Evolutionary conservation across 78 protist genomes (phyloP).

Genomic region (Dictyostelium brefeldianum): DNA sequence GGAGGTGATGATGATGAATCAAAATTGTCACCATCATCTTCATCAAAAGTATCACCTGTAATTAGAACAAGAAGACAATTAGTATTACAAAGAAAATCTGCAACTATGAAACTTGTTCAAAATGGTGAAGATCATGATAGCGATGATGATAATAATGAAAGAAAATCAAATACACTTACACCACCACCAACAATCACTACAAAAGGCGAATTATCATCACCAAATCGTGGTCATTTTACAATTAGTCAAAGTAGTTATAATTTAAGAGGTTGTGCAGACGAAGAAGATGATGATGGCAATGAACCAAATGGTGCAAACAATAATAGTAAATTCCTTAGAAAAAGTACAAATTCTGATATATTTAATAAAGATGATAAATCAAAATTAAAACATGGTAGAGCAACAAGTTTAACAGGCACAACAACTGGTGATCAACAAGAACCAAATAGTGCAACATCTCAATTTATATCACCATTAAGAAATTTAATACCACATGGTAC

Average conservation of each 20-base stretch:
- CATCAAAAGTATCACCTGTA: not conserved
- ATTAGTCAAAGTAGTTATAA: not conserved
- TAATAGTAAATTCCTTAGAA: not conserved
- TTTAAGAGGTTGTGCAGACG: not conserved
- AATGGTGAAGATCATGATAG: not conserved
- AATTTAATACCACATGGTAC: no score
- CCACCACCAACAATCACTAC: no score
- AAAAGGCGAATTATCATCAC: not conserved
- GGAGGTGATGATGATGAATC: no score
- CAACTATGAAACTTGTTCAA: not conserved
- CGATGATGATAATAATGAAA: not conserved
- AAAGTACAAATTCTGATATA: not conserved
- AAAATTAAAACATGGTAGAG: not conserved
- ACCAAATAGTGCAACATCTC: not conserved
- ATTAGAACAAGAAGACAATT: not conserved
- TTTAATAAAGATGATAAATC: not conserved
- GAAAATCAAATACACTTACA: no score
- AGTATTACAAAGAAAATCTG: not conserved
- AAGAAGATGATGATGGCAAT: not conserved
- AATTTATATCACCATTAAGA: not conserved
- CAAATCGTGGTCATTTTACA: not conserved
- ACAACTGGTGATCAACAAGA: not conserved
- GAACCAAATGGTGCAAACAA: not conserved
- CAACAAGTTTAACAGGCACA: not conserved
- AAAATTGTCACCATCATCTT: not conserved